Percentiles rank a stretch among this genome's conserved stretches.
These are phyloP conservation scores for Xylaria hypoxylon DNA, from an alignment of 2,329 filamentous ascomycete genomes.

Conservation along the genomic window DNA sequence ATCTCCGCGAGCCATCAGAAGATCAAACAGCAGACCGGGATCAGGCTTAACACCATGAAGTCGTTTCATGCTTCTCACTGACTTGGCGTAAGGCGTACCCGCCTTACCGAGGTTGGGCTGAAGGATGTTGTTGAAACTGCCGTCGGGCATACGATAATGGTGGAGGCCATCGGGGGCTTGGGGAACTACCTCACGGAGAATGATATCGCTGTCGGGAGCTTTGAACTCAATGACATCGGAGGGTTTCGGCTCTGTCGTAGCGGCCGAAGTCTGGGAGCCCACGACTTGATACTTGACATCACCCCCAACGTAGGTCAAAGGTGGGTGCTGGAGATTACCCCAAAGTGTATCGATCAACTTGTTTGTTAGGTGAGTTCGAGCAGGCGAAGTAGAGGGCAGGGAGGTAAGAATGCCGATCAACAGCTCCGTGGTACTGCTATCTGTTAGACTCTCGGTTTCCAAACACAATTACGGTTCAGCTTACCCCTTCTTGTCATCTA, in stretches of 20 bases:
- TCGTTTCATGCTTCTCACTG: slow-evolving; percentile 67
- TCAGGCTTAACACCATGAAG: slow-evolving; percentile 72
- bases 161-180: slow-evolving; percentile 53
- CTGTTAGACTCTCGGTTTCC: slow-evolving; percentile 36
- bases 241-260: slow-evolving; percentile 49
- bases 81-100: slow-evolving; percentile 75
- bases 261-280: slow-evolving; percentile 49
- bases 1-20: slow-evolving; percentile 69
- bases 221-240: slow-evolving; percentile 56
- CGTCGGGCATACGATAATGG: slow-evolving; percentile 54
- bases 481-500: slow-evolving; percentile 68
- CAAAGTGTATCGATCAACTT: slow-evolving; percentile 65
- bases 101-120: slow-evolving; percentile 73
- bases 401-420: slow-evolving; percentile 56
- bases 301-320: slow-evolving; percentile 58
- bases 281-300: slow-evolving; percentile 56
- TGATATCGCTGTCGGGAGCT: slow-evolving; percentile 53
- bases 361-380: slow-evolving; percentile 58
- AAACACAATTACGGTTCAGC: neutral
- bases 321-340: slow-evolving; percentile 66
- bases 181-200: slow-evolving; percentile 53
- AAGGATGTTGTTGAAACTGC: slow-evolving; percentile 66
- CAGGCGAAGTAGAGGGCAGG: slow-evolving; percentile 52
- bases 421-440: slow-evolving; percentile 54
- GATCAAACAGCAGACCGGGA: slow-evolving; percentile 74